Base-by-base conservation (phyloP, 192 early-diverging fungal genomes). In the Entophlyctis luteolus region DNA sequence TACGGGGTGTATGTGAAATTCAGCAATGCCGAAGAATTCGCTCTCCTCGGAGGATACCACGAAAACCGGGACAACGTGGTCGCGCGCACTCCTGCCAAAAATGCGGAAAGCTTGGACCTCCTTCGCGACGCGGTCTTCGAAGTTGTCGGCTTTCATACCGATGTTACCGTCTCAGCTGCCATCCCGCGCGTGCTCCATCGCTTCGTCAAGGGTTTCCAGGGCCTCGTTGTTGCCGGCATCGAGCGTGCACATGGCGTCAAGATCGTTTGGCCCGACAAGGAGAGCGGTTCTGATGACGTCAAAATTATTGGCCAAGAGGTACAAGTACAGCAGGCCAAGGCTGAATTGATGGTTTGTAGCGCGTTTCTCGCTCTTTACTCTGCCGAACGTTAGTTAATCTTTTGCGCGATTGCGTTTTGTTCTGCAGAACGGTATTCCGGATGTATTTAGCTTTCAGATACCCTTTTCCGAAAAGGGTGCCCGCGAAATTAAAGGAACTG, bases 1-100 rank as follows among this genome's bases (percentile, higher is more conserved):
- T 89, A 81, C 59, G 91, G 90, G 20, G 91, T 93, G 0, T 93
- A 91, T 65, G 90, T 93, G 54, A 93, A 93, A 65, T 93, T 93
- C 63, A 88, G 87, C 23, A 91, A 91, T 55, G 79, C 86, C 0
- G 90, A 91, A 46, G 90, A 92, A 57, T 90, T 81, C 68, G 80
- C 81, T 2, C 72, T 74, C 6, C 55, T 90, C 3, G 90, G 90
- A 1, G 90, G 90, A 0, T 92, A 91, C 59, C 89, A 84, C 67
- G 87, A 89, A 47, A 91, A 91, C 68, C 66, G 79, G 68, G 86
- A 92, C 74, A 92, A 92, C 62, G 90, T 92, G n/a, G 88, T 92
- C 34, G 88, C 88, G 8, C 75, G 90, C 5, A 92, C 90, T 0
- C 90, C 90, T 0, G 78, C 84, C 37, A 92, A 92, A 73, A 92